These are phyloP conservation scores for Alnus rubra DNA, from an alignment of 306 rosid species.

Conservation along the genomic window DNA sequence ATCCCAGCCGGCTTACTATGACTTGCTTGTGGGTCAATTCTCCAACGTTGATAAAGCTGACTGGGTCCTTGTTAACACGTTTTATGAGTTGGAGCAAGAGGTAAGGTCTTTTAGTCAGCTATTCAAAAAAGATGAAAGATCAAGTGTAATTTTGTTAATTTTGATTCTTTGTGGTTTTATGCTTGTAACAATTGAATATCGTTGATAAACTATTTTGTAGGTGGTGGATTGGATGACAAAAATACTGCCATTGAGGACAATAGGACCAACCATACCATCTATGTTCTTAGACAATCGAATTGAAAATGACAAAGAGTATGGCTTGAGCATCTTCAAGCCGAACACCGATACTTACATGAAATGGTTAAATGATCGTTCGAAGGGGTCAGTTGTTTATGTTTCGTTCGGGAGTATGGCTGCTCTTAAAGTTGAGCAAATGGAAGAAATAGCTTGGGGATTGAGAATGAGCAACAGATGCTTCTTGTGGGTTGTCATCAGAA, in stretches of 20 bases:
- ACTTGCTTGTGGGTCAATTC: conserved; percentile 49
- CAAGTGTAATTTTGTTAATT: no score
- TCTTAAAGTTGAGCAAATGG: background rate
- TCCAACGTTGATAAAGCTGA: conserved; percentile 51
- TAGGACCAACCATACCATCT: conserved; percentile 67
- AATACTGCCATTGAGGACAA: conserved; percentile 41
- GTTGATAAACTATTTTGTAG: background rate
- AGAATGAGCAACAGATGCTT: no score
- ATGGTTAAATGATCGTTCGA: conserved; percentile 39
- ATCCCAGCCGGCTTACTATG: conserved; percentile 46
- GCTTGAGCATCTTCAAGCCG: conserved; percentile 31
- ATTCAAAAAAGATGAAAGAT: no score
- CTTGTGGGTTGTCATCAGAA: background rate
- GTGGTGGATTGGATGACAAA: conserved; percentile 54
- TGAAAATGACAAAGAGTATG: conserved; percentile 45
- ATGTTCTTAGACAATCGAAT: conserved; percentile 40
- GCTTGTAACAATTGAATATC: background rate
- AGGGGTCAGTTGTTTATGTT: background rate
- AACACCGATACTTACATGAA: conserved; percentile 1
- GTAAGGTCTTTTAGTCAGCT: background rate
- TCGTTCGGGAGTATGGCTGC: background rate
- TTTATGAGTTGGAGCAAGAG: conserved; percentile 59
- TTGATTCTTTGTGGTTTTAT: no score
- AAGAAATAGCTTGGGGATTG: no score
- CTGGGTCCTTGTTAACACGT: conserved; percentile 51